phyloP scores from a whole-genome alignment of 176 grass and related monocot species.

The Phyllostachys edulis region DNA sequence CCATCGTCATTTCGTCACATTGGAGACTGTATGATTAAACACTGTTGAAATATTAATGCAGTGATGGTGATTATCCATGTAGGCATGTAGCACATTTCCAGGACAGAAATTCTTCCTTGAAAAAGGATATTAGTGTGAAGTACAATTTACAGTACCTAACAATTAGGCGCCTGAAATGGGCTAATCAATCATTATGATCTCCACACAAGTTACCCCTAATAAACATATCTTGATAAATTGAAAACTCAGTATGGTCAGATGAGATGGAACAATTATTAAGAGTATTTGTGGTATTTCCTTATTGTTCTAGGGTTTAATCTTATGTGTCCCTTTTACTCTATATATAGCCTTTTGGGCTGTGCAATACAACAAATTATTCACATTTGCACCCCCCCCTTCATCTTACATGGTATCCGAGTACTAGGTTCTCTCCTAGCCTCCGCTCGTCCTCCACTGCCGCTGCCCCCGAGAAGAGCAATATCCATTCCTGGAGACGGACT shows the following conservation, averaged over 20 bases:
- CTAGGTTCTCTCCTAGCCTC: too few species aligned
- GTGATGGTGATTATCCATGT: background rate
- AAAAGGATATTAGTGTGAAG: background rate
- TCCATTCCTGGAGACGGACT: too few species aligned
- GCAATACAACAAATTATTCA: too few species aligned
- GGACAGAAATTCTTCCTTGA: background rate
- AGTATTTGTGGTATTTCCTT: too few species aligned
- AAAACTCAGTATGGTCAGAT: background rate
- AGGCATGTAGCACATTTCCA: background rate
- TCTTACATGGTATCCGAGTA: too few species aligned
- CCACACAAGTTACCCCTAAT: background rate
- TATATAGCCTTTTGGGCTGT: too few species aligned
- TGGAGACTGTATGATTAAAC: background rate
- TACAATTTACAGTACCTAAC: background rate
- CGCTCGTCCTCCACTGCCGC: too few species aligned
- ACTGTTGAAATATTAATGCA: background rate
- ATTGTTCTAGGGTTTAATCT: too few species aligned
- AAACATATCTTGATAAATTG: background rate
- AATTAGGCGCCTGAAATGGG: background rate
- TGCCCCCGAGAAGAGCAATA: too few species aligned
- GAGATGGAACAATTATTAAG: background rate
- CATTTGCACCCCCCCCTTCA: too few species aligned
- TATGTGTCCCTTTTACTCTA: too few species aligned
- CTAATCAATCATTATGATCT: background rate
- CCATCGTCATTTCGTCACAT: background rate